Evolutionary conservation across 2,329 filamentous ascomycete species (phyloP), one percentile per base, ranked within the genome.

Genomic region (Aspergillus fischeri): DNA sequence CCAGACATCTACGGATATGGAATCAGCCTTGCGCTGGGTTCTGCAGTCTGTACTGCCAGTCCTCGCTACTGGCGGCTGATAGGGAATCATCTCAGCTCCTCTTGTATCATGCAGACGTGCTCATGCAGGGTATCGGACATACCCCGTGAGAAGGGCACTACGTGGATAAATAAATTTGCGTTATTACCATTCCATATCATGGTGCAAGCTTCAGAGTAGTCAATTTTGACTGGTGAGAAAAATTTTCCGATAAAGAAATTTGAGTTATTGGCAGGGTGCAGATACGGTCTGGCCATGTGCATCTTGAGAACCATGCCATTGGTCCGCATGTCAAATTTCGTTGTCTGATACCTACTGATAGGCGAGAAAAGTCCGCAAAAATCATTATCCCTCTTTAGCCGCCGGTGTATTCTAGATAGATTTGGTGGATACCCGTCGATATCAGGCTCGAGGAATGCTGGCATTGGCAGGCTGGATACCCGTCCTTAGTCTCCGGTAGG

Each of bases 341-440:
- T 35, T 17, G 32, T 35, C 14, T 35, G 32, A 35, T 17, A 35
- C 11, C 4, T 35, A 17, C 11, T 5, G 28, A 11, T 32, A 32
- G 29, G 11, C 32, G 42, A 4, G 45, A 52, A 50, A 44, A 28
- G 35, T n/a, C 51, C 45, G 50, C 54, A 47, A 54, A 49, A 56
- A 29, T 20, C 29, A 56, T 54, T 54, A 54, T 59, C 52, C 51
- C 51, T 57, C 32, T 42, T 28, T 47, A 50, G 48, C 29, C 25
- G 32, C 52, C 55, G 58, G 58, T 54, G 55, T 38, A 38, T 38
- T 38, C 4, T 11, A 1, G 3, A 29, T 11, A 11, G 11, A 35
- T 35, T 32, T 17, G 11, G 32, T 29, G 28, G 28, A 11, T 29
- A 29, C 28, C 28, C 10, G 29, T 32, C 2, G 29, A 32, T 14